A percentile compares a stretch with the other conserved stretches of the same genome.
These are phyloP conservation scores for Thalassiosira delicatula DNA, from an alignment of 352 stramenopile genomes.

Conservation along the genomic window DNA sequence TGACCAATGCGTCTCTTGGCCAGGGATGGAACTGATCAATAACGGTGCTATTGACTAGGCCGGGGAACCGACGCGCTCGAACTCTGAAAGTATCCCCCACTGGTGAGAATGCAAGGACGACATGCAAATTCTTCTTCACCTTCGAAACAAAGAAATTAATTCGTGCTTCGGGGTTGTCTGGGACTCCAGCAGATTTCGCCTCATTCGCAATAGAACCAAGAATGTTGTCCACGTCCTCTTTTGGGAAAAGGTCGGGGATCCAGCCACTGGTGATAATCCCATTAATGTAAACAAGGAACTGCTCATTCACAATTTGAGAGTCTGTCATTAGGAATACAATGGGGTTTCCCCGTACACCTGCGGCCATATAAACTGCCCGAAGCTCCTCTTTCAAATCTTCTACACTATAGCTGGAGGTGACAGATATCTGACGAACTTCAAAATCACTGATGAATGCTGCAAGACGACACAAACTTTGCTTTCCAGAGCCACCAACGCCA, in stretches of 20 bases:
- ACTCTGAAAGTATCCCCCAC: slow-evolving; percentile 96
- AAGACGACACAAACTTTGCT: slow-evolving; percentile 95
- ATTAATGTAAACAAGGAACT: slow-evolving; percentile 99
- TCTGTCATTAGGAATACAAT: slow-evolving; percentile 98
- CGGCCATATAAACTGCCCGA: slow-evolving; percentile 94
- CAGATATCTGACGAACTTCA: slow-evolving; percentile 93
- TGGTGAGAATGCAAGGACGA: slow-evolving; percentile 96
- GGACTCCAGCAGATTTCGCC: slow-evolving; percentile 93
- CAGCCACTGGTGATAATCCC: slow-evolving; percentile 95
- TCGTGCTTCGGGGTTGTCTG: slow-evolving; percentile 91
- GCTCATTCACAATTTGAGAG: slow-evolving; percentile 97
- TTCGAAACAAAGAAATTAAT: slow-evolving; percentile 95
- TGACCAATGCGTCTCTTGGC: slow-evolving; percentile 95
- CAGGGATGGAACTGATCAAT: slow-evolving; percentile 99
- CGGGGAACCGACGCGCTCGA: slow-evolving; percentile 94
- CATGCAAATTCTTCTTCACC: slow-evolving; percentile 93
- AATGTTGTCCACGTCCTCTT: slow-evolving; percentile 95
- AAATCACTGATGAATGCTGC: slow-evolving; percentile 96
- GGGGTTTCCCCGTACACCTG: slow-evolving; percentile 91
- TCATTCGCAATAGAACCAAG: slow-evolving; percentile 91
- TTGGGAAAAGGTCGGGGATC: slow-evolving; percentile 96
- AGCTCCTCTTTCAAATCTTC: slow-evolving; percentile 97
- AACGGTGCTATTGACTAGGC: slow-evolving; percentile 95
- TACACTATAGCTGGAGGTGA: slow-evolving; percentile 95
- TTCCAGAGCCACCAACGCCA: slow-evolving; percentile 94